Conservation (phyloP, 257 asterid species). For the Solanum boliviense region DNA sequence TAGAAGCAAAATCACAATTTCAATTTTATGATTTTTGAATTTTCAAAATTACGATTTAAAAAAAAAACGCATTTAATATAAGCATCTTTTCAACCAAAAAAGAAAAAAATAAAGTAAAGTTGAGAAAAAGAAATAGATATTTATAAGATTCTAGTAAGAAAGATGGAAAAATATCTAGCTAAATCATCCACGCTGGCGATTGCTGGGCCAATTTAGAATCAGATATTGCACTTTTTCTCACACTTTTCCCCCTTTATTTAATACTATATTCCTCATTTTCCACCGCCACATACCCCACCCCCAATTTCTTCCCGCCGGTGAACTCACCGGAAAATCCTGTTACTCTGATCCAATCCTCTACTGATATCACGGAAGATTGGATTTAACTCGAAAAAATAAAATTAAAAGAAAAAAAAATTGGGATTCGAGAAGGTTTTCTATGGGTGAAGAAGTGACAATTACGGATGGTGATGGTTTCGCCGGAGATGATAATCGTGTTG, state of each 20-base stretch:
- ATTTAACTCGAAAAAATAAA: not conserved
- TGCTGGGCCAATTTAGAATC: constrained; percentile 19
- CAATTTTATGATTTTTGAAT: not conserved
- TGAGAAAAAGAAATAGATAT: not conserved
- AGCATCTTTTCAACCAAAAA: not conserved
- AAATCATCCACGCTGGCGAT: constrained; percentile 51
- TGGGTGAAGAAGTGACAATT: constrained; percentile 55
- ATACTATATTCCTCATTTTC: not conserved
- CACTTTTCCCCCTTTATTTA: constrained; percentile 9
- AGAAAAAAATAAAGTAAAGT: not conserved
- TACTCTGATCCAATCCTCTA: not conserved
- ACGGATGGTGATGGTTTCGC: constrained; percentile 4
- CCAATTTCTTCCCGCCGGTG: not conserved
- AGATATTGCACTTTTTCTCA: constrained; percentile 48
- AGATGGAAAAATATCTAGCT: constrained; percentile 35
- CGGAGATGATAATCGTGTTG: constrained; percentile 2
- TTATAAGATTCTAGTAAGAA: not conserved
- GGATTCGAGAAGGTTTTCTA: not conserved
- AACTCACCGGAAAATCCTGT: not conserved
- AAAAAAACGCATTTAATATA: not conserved
- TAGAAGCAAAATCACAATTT: not conserved
- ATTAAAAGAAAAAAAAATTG: not conserved
- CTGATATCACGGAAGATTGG: not conserved
- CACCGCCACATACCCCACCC: constrained; percentile 14
- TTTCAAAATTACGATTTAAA: not conserved